These are phyloP conservation scores for Termitomyces sp. DNA, from an alignment of 768 basidiomycete species.

Conservation along the genomic window DNA sequence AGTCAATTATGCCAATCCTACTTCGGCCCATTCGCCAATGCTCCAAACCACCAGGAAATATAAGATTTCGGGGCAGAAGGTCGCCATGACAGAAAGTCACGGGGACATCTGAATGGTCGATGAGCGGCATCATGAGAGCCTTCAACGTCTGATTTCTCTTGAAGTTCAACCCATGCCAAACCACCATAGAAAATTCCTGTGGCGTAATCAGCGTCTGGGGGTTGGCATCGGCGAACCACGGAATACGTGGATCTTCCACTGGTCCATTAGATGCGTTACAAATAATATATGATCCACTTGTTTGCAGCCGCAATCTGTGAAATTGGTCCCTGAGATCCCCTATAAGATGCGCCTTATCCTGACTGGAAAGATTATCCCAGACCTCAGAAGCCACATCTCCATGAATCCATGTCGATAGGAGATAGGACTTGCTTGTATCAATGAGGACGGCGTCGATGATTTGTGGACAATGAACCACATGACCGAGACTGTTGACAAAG, in stretches of 20 bases:
- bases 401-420: background rate
- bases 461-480: background rate
- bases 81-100: background rate
- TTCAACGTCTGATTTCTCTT: background rate
- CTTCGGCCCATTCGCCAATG: background rate
- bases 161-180: background rate
- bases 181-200: background rate
- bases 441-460: background rate
- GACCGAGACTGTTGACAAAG: background rate
- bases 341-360: background rate
- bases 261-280: background rate
- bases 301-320: background rate
- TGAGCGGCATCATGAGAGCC: background rate
- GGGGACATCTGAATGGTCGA: background rate
- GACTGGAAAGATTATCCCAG: background rate
- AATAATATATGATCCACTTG: background rate
- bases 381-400: background rate
- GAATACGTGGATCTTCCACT: background rate
- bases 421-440: background rate
- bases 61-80: background rate
- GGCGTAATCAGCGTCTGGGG: background rate
- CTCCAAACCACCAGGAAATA: background rate
- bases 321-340: background rate
- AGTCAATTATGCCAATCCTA: background rate
- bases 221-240: background rate